phyloP scores from a whole-genome alignment of 2,329 filamentous ascomycete species.

The Neonectria ditissima region DNA sequence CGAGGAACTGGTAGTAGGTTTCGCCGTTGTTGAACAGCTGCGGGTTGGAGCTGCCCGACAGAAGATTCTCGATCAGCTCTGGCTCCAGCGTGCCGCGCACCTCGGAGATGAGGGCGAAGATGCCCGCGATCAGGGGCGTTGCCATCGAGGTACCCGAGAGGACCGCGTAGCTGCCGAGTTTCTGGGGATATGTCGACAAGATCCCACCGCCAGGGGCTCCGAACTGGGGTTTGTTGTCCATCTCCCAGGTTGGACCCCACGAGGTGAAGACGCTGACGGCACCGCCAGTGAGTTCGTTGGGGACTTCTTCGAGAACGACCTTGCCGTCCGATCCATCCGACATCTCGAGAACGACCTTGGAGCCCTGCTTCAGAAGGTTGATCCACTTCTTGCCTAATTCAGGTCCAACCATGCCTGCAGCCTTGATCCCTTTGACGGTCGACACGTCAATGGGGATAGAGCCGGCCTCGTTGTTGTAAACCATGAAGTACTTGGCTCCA shows the following conservation, averaged over 20 bases:
- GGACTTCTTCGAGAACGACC: slow-evolving; percentile 48
- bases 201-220: slow-evolving; percentile 69
- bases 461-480: slow-evolving; percentile 67
- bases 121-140: slow-evolving; percentile 65
- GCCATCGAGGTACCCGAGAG: slow-evolving; percentile 72
- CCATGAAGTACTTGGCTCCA: slow-evolving; percentile 70
- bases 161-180: slow-evolving; percentile 62
- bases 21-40: slow-evolving; percentile 61
- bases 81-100: slow-evolving; percentile 64
- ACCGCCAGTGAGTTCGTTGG: slow-evolving; percentile 62
- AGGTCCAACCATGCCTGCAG: slow-evolving; percentile 56
- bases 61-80: slow-evolving; percentile 60
- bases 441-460: slow-evolving; percentile 51
- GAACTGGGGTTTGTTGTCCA: slow-evolving; percentile 67
- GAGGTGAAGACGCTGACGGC: slow-evolving; percentile 65
- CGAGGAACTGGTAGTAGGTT: slow-evolving; percentile 53
- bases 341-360: slow-evolving; percentile 59
- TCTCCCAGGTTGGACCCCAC: slow-evolving; percentile 72
- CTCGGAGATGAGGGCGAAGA: slow-evolving; percentile 65
- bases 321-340: slow-evolving; percentile 53
- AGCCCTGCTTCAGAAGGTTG: slow-evolving; percentile 55
- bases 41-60: slow-evolving; percentile 63
- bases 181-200: slow-evolving; percentile 66
- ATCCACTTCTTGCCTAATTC: slow-evolving; percentile 59
- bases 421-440: slow-evolving; percentile 48